These are phyloP conservation scores for Cyamopsis tetragonoloba DNA, from an alignment of 306 rosid genomes.

Conservation along the genomic window DNA sequence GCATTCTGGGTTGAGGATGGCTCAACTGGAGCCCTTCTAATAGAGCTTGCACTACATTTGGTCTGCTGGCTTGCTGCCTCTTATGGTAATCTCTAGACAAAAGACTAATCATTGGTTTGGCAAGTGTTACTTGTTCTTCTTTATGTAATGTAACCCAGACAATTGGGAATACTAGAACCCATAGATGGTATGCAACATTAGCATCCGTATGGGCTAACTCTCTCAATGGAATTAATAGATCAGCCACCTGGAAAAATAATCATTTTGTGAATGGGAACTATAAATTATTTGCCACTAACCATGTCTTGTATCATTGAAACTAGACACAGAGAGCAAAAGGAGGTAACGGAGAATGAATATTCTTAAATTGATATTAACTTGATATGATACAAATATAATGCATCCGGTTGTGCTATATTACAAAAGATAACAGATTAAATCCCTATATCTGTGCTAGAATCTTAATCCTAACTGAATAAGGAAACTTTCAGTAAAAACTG, in stretches of 20 bases:
- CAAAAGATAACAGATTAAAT: too few species aligned
- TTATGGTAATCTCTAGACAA: conserved; percentile 92
- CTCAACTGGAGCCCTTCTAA: conserved; percentile 98
- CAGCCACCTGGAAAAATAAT: conserved; percentile 62
- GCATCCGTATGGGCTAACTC: conserved; percentile 97
- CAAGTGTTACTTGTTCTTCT: conserved; percentile 91
- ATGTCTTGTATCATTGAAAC: too few species aligned
- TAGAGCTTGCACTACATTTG: conserved; percentile 98
- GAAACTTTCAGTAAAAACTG: too few species aligned
- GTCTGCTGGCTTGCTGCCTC: conserved; percentile 90
- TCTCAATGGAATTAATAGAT: conserved; percentile 86
- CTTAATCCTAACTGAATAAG: too few species aligned
- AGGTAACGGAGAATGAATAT: too few species aligned
- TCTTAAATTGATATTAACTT: too few species aligned
- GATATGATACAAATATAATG: too few species aligned
- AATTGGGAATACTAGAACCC: conserved; percentile 99
- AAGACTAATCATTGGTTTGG: conserved; percentile 95
- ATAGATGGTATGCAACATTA: conserved; percentile 95
- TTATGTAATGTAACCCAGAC: conserved; percentile 95
- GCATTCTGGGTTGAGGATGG: conserved; percentile 99
- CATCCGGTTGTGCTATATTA: too few species aligned
- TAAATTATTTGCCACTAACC: background rate
- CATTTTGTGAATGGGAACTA: background rate
- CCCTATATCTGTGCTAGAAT: too few species aligned
- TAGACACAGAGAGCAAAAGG: too few species aligned